These are phyloP conservation scores for Oryza meridionalis DNA, from an alignment of 176 grass and related monocot species.

Conservation along the genomic window DNA sequence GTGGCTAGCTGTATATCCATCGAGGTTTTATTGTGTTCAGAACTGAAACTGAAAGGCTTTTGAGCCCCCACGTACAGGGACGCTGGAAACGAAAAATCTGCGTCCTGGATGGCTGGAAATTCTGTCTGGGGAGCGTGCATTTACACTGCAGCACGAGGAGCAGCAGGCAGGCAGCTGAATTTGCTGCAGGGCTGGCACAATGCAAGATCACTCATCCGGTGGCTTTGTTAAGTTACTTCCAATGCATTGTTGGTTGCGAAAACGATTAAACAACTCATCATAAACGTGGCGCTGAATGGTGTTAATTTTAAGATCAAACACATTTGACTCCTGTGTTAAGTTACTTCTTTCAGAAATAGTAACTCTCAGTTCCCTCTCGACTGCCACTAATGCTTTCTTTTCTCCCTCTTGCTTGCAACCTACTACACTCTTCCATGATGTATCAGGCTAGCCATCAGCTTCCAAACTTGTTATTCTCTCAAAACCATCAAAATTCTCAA, in stretches of 20 bases:
- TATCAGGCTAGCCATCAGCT: neutral
- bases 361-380: neutral
- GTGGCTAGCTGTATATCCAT: slow-evolving; percentile 16
- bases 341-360: neutral
- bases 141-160: slow-evolving; percentile 39
- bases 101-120: slow-evolving; percentile 33
- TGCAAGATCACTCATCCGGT: neutral
- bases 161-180: slow-evolving; percentile 17
- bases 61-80: slow-evolving; percentile 12
- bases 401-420: neutral
- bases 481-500: neutral
- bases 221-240: slow-evolving; percentile 29
- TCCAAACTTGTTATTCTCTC: neutral
- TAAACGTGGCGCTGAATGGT: neutral
- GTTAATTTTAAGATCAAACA: slow-evolving; percentile 17
- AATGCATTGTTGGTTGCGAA: slow-evolving; percentile 26
- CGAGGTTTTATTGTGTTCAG: slow-evolving; percentile 48
- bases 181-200: slow-evolving; percentile 7
- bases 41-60: slow-evolving; percentile 30
- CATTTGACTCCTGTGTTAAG: neutral
- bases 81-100: slow-evolving; percentile 32
- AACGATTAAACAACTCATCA: slow-evolving; percentile 15
- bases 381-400: neutral
- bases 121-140: slow-evolving; percentile 40
- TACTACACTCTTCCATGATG: neutral